phyloP scores from a whole-genome alignment of 2,329 filamentous ascomycete species.

The Ramichloridium luteum region DNA sequence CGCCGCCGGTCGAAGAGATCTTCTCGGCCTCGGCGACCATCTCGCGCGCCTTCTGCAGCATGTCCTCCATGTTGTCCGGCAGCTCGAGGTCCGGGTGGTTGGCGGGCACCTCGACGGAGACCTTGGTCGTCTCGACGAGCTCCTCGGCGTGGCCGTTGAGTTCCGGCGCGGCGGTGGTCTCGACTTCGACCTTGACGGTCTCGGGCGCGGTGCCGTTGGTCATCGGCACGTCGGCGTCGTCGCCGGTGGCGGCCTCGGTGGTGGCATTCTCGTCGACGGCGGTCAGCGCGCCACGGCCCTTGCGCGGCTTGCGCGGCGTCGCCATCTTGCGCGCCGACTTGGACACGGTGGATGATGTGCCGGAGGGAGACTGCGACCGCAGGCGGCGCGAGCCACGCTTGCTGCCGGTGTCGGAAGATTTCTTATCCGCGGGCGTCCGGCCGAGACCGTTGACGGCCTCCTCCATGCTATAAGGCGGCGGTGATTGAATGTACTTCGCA shows the following conservation, averaged over 20 bases:
- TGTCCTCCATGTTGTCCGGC: conserved; percentile 58
- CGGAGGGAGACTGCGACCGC: conserved; percentile 48
- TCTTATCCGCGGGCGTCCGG: conserved; percentile 13
- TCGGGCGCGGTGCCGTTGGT: conserved; percentile 21
- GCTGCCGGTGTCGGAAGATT: conserved; percentile 11
- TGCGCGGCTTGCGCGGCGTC: conserved; percentile 43
- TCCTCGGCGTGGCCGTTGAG: conserved; percentile 42
- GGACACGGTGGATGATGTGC: conserved; percentile 27
- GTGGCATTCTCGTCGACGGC: conserved; percentile 18
- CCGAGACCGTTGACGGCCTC: conserved; percentile 18
- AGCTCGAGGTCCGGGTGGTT: conserved; percentile 54
- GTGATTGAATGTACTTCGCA: conserved; percentile 59
- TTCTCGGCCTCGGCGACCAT: conserved; percentile 69
- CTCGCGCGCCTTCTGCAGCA: conserved; percentile 75
- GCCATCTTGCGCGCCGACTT: conserved; percentile 35
- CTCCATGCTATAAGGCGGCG: conserved; percentile 55
- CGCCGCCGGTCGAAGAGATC: conserved; percentile 25
- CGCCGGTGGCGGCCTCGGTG: conserved; percentile 2
- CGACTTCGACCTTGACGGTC: conserved; percentile 56
- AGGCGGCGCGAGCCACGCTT: conserved; percentile 38
- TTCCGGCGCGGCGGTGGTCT: conserved; percentile 46
- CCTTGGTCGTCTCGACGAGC: conserved; percentile 59
- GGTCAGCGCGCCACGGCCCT: conserved; percentile 26
- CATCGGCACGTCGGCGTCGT: conserved; percentile 13
- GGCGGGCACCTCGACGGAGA: conserved; percentile 64